Evolutionary conservation across 2,329 filamentous ascomycete species (phyloP), one percentile per base, ranked within the genome.

Genomic region (Dothistroma septosporum): DNA sequence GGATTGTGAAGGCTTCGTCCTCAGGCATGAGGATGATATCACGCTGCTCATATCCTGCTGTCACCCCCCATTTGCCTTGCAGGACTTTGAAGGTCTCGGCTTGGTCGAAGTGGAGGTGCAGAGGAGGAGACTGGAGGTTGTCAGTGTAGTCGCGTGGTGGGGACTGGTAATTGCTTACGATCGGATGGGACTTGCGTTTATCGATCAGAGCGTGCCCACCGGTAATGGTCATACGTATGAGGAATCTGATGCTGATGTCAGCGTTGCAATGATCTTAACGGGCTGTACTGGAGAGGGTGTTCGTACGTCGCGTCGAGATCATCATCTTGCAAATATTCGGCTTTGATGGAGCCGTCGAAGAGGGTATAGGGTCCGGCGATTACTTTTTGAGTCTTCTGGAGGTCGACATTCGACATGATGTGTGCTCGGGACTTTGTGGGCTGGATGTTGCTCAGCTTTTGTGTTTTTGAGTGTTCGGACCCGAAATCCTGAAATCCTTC

Each of bases 91-190:
- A 63, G 24, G 58, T 57, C 41, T 63, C 61, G 57, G 41, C 35
- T 55, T 63, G 61, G 61, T 58, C 46, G 55, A 60, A 58, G 50
- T 63, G 61, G n/a, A 60, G 21, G 32, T 63, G 61, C 1, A 63
- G 28, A 5, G 61, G 61, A 16, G 61, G 61, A 2, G 49, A 33
- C 52, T 63, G 57, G 22, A 11, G 11, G 5, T 48, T 10, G n/a
- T 48, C 19, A 37, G 35, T 8, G n/a, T 24, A 8, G 16, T 32
- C 31, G 19, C 55, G 19, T 28, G 7, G 22, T 4, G 3, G 35
- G 28, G 50, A 5, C 16, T 8, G 14, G 28, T 4, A 21, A 19
- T 9, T 6, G 4, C 58, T 24, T 41, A 61, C 59, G 19, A 61
- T 46, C 1, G 60, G 56, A 37, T 61, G 56, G 3, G 32, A 46